Base-by-base conservation (phyloP, 1,284 basidiomycete genomes). In the Filobasidium uniguttulatum region DNA sequence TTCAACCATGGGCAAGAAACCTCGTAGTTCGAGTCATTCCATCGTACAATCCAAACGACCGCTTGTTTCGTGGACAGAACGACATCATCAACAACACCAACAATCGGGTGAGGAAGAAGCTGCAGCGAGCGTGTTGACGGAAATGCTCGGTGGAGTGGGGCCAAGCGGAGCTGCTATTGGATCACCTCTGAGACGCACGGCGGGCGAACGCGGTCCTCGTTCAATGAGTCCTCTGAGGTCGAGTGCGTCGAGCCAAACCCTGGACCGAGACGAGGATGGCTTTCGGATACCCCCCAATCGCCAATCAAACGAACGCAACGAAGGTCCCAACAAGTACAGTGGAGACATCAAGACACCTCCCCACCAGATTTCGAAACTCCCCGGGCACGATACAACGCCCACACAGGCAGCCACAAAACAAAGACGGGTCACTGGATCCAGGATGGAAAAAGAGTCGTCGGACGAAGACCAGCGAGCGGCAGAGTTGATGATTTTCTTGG, bases 401-500 rank as follows among this genome's bases (percentile, higher is more conserved):
- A n/a, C n/a, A n/a, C n/a, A n/a, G n/a, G n/a, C n/a, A n/a, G n/a
- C n/a, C n/a, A n/a, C n/a, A n/a, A n/a, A n/a, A n/a, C n/a, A n/a
- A n/a, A n/a, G n/a, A n/a, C n/a, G n/a, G n/a, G n/a, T n/a, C n/a
- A n/a, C n/a, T n/a, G n/a, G n/a, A n/a, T n/a, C n/a, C n/a, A n/a
- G n/a, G n/a, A n/a, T n/a, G n/a, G n/a, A n/a, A n/a, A n/a, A n/a
- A n/a, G n/a, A n/a, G n/a, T n/a, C n/a, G n/a, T n/a, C n/a, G n/a
- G 64, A 64, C 40, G 67, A 66, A 28, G 66, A 69, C 54, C 60
- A 63, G 51, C 55, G 56, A 31, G 67, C 67, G 0, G 67, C 62
- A 20, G 67, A 69, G 49, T 55, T 69, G 44, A 69, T 69, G 67
- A 67, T 69, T 60, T 69, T 66, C 53, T 56, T 69, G 12, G 67